Evolutionary conservation across 805 yeast genomes (phyloP), one percentile per base, ranked within the genome.

Genomic region (Wickerhamiella alocasiicola): DNA sequence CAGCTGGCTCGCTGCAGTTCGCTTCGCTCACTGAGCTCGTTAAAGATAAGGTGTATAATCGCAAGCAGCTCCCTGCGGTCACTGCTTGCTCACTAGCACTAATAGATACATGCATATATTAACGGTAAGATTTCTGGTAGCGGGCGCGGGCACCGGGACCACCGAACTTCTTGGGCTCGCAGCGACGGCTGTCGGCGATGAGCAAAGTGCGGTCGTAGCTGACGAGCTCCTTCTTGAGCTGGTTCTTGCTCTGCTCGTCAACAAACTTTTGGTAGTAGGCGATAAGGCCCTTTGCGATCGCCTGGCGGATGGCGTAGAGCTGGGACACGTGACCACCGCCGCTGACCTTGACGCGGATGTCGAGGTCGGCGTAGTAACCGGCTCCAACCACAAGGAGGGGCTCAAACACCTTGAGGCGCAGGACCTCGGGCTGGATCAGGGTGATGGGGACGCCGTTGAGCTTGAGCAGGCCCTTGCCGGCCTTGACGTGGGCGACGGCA

Each of bases 91-190:
- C n/a, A n/a, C n/a, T n/a, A n/a, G n/a, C n/a, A n/a, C n/a, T n/a
- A 30, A 17, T 36, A 36, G 15, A 36, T 29, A 27, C 17, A 25
- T 26, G 25, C 17, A 34, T 25, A 36, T 13, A 37, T 74, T 88
- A 91, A 87, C 98, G 98, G 91, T 91, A 91, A 70, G 98, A 91
- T 72, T 91, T 91, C 80, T 91, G 98, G 96, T 83, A 88, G 77
- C 97, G 88, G 67, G 98, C 91, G 78, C 98, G 91, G 75, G 98
- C 98, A 83, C 98, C 98, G 72, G 94, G 94, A 79, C 98, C 98
- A 78, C 98, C 98, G 78, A 91, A 91, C 79, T 91, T 91, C 96
- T 91, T 91, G 80, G 98, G 98, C 78, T 91, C 98, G 81, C 87
- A 80, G 81, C 94, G 88, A 82, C 98, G 85, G 62, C 96, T 76